phyloP scores from a whole-genome alignment of 108 stramenopile genomes.

The Skeletonema grethae region DNA sequence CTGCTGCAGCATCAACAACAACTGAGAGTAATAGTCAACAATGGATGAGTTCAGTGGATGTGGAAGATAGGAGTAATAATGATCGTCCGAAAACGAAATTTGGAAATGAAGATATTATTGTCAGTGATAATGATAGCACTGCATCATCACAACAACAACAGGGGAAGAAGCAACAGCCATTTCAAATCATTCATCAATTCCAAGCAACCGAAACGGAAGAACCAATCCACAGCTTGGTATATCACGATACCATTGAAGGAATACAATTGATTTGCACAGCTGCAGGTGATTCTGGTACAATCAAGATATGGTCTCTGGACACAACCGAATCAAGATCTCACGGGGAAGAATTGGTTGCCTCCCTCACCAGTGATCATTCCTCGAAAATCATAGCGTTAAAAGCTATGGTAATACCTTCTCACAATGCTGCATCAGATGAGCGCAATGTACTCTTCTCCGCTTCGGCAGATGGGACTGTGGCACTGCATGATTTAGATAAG shows the following conservation, averaged over 20 bases:
- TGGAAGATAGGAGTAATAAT: constrained; percentile 7
- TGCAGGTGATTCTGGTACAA: constrained; percentile 30
- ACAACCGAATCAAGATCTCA: background rate
- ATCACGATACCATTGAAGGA: constrained; percentile 31
- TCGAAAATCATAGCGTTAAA: constrained; percentile 47
- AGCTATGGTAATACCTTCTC: constrained; percentile 29
- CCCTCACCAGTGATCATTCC: constrained; percentile 41
- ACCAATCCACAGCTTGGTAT: constrained; percentile 30
- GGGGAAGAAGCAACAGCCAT: constrained; percentile 18
- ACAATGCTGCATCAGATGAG: constrained; percentile 18
- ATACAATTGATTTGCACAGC: constrained; percentile 40
- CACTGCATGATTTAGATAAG: constrained; percentile 54
- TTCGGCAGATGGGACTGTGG: constrained; percentile 54
- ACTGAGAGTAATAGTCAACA: background rate
- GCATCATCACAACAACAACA: constrained; percentile 5
- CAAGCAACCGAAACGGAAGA: constrained; percentile 40
- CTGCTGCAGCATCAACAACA: no score
- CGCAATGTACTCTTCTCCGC: constrained; percentile 57
- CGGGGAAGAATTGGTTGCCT: background rate
- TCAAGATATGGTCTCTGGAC: constrained; percentile 38
- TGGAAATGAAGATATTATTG: background rate
- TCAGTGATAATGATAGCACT: background rate
- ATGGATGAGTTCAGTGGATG: constrained; percentile 11
- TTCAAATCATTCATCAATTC: constrained; percentile 45
- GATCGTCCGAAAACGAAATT: constrained; percentile 7